Conservation (phyloP, 805 yeast genomes). For the Candida cerambycidarum region DNA sequence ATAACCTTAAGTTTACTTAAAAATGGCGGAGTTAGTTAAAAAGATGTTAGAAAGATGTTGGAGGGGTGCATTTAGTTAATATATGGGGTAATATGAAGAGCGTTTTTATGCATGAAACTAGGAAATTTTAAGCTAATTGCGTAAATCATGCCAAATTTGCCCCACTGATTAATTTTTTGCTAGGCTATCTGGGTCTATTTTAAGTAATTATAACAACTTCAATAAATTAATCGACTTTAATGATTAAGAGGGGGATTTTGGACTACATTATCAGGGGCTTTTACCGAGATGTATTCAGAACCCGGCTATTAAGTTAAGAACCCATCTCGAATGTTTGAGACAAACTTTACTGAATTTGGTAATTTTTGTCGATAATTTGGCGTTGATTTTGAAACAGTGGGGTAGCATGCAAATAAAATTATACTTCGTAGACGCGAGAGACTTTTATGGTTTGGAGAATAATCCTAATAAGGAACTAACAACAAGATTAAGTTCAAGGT, state of each 20-base stretch:
- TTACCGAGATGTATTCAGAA: neutral
- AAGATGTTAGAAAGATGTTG: neutral
- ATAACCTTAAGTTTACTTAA: neutral
- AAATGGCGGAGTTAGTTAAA: slow-evolving; percentile 1
- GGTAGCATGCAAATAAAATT: neutral
- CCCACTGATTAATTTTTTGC: neutral
- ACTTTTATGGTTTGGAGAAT: neutral
- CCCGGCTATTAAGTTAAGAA: neutral
- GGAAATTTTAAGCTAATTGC: neutral
- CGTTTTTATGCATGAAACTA: neutral
- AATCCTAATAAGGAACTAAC: neutral
- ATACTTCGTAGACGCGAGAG: neutral
- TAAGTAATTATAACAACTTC: neutral
- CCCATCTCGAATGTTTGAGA: neutral
- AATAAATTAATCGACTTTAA: neutral
- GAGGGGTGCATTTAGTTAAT: slow-evolving; percentile 2
- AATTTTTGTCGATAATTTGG: neutral
- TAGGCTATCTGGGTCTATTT: neutral
- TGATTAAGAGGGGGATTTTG: neutral
- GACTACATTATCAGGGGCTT: too few relatives aligned
- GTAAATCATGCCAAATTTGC: neutral
- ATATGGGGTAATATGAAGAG: neutral
- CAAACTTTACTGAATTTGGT: neutral
- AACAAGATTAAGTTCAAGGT: too few relatives aligned
- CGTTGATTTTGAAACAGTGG: neutral